Base-by-base conservation (phyloP, 2,329 filamentous ascomycete genomes). In the Pseudogymnoascus pannorum region DNA sequence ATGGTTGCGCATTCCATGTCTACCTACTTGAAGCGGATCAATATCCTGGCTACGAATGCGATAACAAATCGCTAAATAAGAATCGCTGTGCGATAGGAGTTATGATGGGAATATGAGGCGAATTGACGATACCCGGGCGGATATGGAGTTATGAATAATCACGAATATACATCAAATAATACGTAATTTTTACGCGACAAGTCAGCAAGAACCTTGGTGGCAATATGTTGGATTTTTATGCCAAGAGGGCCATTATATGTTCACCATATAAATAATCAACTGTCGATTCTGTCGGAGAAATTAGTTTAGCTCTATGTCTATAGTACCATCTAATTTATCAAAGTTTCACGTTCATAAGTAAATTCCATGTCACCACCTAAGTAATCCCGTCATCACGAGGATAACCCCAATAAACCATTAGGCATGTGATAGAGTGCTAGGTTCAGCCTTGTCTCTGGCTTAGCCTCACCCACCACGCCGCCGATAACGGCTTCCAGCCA, bases 1-100 rank as follows among this genome's bases (percentile, higher is more conserved):
- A 88, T 89, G 0, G 77, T 91, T 44, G 88, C 86, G 71, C 91
- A 95, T 75, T 79, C 86, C 67, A 95, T 96, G 91, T 83, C 78
- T 63, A 70, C 94, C 18, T 96, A 96, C 73, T 83, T 84, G 12
- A 82, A 80, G 18, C 76, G 91, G 60, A 82, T 95, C 48, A 87
- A 94, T 71, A 76, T 78, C 3, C 74, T 96, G 61, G 89, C 89
- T 9, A 85, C 87, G 1, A 84, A 81, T 62, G 89, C 87, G 44
- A 54, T 54, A 31, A 54, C 44, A 3, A 54, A 18, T 16, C 44
- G 44, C 7, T 54, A 26, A 54, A 54, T 1, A 6, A 9, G 14
- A 4, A 8, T 18, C 24, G 44, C 24, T 31, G 44, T 11, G n/a
- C n/a, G 24, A 31, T 31, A 26, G 44, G 24, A 31, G 7, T 54